A percentile compares a stretch with the other conserved stretches of the same genome.
These are phyloP conservation scores for Musa acuminata DNA, from an alignment of 176 grass and related monocot genomes.

Conservation along the genomic window DNA sequence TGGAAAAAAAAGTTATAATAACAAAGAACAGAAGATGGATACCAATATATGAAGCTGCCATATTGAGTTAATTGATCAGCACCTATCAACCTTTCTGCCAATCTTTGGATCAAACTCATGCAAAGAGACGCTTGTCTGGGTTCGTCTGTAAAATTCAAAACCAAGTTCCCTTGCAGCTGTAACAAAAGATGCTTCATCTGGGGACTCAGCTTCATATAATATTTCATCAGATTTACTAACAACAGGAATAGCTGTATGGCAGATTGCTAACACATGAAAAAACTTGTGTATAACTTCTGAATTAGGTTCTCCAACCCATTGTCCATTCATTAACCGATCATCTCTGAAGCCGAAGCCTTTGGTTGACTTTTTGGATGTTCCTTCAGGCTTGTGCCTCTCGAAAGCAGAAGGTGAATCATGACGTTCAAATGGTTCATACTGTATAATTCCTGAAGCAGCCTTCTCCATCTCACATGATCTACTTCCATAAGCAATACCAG, in stretches of 20 bases:
- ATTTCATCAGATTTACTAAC: slow-evolving; percentile 47
- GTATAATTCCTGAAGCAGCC: slow-evolving; percentile 35
- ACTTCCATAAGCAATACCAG: slow-evolving; percentile 56
- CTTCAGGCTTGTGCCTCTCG: background rate
- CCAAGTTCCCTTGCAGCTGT: slow-evolving; percentile 59
- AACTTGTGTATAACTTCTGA: slow-evolving; percentile 47
- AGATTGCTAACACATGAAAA: slow-evolving; percentile 57
- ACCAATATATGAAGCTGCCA: slow-evolving; percentile 2
- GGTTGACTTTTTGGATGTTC: background rate
- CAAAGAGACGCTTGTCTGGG: slow-evolving; percentile 49
- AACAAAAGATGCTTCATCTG: slow-evolving; percentile 86
- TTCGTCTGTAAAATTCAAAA: slow-evolving; percentile 77
- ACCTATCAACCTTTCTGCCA: slow-evolving; percentile 64
- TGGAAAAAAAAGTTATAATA: slow-evolving; percentile 2
- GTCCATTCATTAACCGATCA: slow-evolving; percentile 57
- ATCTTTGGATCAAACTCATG: slow-evolving; percentile 52
- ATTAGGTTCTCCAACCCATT: slow-evolving; percentile 43
- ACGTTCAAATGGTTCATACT: slow-evolving; percentile 10
- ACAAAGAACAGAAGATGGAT: slow-evolving; percentile 6
- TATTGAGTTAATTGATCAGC: slow-evolving; percentile 1
- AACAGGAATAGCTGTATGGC: slow-evolving; percentile 79
- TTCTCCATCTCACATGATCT: slow-evolving; percentile 52
- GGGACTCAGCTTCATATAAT: slow-evolving; percentile 91
- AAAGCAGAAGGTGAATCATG: background rate
- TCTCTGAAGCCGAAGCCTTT: slow-evolving; percentile 86